phyloP scores from a whole-genome alignment of 2,329 filamentous ascomycete species.

The Fusarium algeriense region DNA sequence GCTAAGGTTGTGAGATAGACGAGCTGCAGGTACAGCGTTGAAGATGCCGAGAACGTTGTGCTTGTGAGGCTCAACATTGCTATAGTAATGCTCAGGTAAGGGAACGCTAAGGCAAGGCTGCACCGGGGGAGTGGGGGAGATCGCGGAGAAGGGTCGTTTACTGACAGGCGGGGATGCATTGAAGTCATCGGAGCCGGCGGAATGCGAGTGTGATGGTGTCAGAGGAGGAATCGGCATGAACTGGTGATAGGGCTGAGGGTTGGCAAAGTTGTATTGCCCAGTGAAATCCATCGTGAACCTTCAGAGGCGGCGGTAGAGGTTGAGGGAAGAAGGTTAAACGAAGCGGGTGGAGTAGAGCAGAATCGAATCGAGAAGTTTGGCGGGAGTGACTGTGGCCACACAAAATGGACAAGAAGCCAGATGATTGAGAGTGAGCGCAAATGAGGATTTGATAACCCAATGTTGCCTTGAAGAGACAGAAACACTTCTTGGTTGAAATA shows the following conservation, averaged over 20 bases:
- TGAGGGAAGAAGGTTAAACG: not conserved
- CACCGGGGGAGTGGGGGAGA: constrained; percentile 45
- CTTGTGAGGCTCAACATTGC: constrained; percentile 36
- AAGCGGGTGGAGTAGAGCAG: constrained; percentile 24
- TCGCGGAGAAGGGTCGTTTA: constrained; percentile 47
- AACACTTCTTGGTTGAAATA: constrained; percentile 17
- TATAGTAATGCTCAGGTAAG: constrained; percentile 54
- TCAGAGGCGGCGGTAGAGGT: constrained; percentile 9
- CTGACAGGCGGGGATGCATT: constrained; percentile 68
- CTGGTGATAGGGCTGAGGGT: constrained; percentile 64
- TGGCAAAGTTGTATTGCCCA: constrained; percentile 60
- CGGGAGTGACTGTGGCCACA: constrained; percentile 5
- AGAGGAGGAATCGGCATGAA: constrained; percentile 67
- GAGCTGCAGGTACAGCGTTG: constrained; percentile 28
- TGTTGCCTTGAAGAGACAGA: constrained; percentile 1
- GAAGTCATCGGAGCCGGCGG: constrained; percentile 67
- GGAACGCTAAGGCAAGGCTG: constrained; percentile 48
- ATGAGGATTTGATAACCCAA: constrained; percentile 12
- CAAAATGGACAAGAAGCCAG: constrained; percentile 5
- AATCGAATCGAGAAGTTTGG: constrained; percentile 26
- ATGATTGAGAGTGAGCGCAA: constrained; percentile 2
- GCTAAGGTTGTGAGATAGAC: constrained; percentile 24
- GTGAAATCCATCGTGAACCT: constrained; percentile 64
- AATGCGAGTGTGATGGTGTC: constrained; percentile 68
- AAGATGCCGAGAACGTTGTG: constrained; percentile 18